Conservation (phyloP, 2,329 filamentous ascomycete species). For the Teratosphaeria epicoccoides region DNA sequence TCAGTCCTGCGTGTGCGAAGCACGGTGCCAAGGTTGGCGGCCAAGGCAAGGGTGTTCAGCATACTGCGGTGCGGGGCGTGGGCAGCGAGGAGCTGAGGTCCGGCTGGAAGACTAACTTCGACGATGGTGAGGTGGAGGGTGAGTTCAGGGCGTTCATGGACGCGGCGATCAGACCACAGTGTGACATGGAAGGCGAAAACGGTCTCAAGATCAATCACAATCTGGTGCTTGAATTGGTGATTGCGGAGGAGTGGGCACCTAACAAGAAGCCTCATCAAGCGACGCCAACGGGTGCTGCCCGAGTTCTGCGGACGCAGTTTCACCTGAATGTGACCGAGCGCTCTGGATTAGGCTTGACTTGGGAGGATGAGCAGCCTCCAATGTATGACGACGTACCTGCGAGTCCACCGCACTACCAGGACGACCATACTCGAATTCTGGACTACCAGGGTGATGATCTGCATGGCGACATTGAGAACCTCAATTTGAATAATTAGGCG, state of each 20-base stretch:
- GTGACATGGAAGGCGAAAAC: slow-evolving; percentile 63
- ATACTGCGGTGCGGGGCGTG: slow-evolving; percentile 50
- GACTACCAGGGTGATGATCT: slow-evolving; percentile 39
- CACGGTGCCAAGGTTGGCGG: slow-evolving; percentile 55
- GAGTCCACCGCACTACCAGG: slow-evolving; percentile 56
- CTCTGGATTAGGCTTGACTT: slow-evolving; percentile 78
- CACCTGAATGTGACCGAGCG: slow-evolving; percentile 71
- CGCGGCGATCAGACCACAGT: slow-evolving; percentile 55
- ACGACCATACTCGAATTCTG: slow-evolving; percentile 27
- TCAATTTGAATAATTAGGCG: slow-evolving; percentile 1
- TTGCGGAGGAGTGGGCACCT: slow-evolving; percentile 74
- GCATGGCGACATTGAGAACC: slow-evolving; percentile 35
- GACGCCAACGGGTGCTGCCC: slow-evolving; percentile 78
- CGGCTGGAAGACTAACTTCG: slow-evolving; percentile 81
- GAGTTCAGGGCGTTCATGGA: slow-evolving; percentile 61
- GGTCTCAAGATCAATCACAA: slow-evolving; percentile 74
- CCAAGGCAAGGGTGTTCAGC: slow-evolving; percentile 49
- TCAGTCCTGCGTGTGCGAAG: slow-evolving; percentile 68
- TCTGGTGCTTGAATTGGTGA: slow-evolving; percentile 84
- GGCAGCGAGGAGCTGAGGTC: slow-evolving; percentile 71
- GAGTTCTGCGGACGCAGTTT: slow-evolving; percentile 90
- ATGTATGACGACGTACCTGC: slow-evolving; percentile 88
- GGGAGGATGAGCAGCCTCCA: slow-evolving; percentile 92
- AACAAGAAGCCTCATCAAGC: slow-evolving; percentile 61
- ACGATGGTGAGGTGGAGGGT: slow-evolving; percentile 60